phyloP scores from a whole-genome alignment of 2,329 filamentous ascomycete species.

The Pseudohalonectria lignicola region DNA sequence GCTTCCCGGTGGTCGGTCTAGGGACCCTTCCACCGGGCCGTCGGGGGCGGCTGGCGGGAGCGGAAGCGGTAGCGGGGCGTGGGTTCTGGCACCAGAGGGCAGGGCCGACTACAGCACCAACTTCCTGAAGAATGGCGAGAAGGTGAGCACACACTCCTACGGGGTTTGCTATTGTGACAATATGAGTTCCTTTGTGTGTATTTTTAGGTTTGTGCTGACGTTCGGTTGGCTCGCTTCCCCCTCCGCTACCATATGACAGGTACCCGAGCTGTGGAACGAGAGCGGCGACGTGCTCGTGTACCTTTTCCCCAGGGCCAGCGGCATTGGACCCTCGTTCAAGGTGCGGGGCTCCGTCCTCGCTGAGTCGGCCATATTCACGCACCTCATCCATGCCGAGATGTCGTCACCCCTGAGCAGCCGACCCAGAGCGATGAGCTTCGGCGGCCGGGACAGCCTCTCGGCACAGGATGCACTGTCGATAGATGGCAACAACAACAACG shows the following conservation, averaged over 20 bases:
- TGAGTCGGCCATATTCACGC: slow-evolving; percentile 41
- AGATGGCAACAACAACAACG: no score
- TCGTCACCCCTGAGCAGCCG: slow-evolving; percentile 17
- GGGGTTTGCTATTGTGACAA: background rate
- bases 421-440: slow-evolving; percentile 31
- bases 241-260: slow-evolving; percentile 22
- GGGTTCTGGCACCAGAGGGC: slow-evolving; percentile 42
- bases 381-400: slow-evolving; percentile 37
- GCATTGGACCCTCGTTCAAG: slow-evolving; percentile 48
- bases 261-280: slow-evolving; percentile 57
- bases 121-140: slow-evolving; percentile 41
- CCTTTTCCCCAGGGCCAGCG: slow-evolving; percentile 38
- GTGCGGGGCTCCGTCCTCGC: slow-evolving; percentile 42
- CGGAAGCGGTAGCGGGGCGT: slow-evolving; percentile 24
- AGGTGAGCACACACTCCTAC: slow-evolving; percentile 24
- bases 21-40: slow-evolving; percentile 32
- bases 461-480: slow-evolving; percentile 40
- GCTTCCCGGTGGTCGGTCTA: slow-evolving; percentile 39
- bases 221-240: background rate
- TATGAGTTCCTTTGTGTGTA: background rate
- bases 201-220: slow-evolving; percentile 7
- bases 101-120: slow-evolving; percentile 44
- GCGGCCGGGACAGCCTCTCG: slow-evolving; percentile 33
- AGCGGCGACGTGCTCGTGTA: slow-evolving; percentile 45
- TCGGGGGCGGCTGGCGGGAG: slow-evolving; percentile 10